Evolutionary conservation across 306 rosid genomes (phyloP).

Genomic region (Vigna nakashimae): DNA sequence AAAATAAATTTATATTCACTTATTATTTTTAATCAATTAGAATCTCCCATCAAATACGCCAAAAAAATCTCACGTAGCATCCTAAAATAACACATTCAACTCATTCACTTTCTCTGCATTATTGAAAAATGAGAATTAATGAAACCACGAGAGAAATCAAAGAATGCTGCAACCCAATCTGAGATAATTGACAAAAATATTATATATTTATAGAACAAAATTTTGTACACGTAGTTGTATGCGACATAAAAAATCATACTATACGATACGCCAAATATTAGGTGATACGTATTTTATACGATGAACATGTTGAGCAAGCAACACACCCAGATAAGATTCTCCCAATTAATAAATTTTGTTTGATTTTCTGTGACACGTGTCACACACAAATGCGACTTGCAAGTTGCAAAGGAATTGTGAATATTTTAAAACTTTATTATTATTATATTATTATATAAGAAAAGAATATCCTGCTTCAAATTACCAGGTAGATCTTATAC

Average conservation of each 20-base stretch:
- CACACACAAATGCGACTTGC: conserved; percentile 2
- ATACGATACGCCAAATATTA: not conserved
- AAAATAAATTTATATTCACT: too few species aligned
- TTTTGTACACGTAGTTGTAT: conserved; percentile 13
- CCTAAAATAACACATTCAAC: too few species aligned
- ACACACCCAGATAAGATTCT: conserved; percentile 18
- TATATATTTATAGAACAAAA: conserved; percentile 1
- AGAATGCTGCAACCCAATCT: not conserved
- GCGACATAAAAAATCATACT: not conserved
- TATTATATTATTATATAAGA: not conserved
- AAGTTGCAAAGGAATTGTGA: not conserved
- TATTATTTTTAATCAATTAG: too few species aligned
- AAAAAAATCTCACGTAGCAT: too few species aligned
- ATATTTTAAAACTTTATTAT: not conserved
- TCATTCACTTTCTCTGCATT: too few species aligned
- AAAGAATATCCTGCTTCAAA: conserved; percentile 10
- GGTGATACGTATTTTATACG: conserved; percentile 29
- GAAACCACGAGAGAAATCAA: not conserved
- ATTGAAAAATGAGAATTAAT: conserved; percentile 36
- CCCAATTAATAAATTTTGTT: conserved; percentile 22
- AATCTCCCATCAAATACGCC: too few species aligned
- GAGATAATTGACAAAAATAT: conserved; percentile 2
- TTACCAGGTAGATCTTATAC: conserved; percentile 42
- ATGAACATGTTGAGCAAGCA: conserved; percentile 20
- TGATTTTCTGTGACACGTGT: conserved; percentile 23